A percentile compares a stretch with the other conserved stretches of the same genome.
phyloP scores from a whole-genome alignment of 2,329 filamentous ascomycete species.

The Eutypa lata region DNA sequence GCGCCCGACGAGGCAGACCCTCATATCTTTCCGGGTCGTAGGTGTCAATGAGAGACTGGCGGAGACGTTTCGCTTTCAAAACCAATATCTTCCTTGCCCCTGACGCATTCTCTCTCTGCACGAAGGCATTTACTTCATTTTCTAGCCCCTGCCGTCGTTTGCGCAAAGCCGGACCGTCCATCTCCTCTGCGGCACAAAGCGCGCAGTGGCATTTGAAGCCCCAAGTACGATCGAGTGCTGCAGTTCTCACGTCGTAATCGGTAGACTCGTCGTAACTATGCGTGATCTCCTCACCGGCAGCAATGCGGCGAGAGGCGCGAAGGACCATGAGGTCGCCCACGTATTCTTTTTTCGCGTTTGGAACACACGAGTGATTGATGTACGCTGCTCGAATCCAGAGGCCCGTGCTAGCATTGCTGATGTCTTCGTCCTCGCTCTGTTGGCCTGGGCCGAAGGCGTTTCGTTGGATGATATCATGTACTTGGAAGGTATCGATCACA shows the following conservation, averaged over 20 bases:
- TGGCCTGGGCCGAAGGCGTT: conserved; percentile 31
- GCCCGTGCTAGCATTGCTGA: conserved; percentile 32
- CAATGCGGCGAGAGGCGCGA: conserved; percentile 31
- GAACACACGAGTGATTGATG: conserved; percentile 40
- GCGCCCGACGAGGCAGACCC: conserved; percentile 20
- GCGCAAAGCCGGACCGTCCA: conserved; percentile 13
- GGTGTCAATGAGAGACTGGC: conserved; percentile 19
- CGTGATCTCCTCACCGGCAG: conserved; percentile 30
- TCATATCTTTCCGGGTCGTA: conserved; percentile 25
- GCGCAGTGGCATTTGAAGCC: conserved; percentile 35
- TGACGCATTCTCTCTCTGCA: conserved; percentile 3
- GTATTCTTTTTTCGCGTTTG: conserved; percentile 33
- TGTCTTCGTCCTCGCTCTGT: conserved; percentile 24
- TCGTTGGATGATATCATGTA: conserved; percentile 30
- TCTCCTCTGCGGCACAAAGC: conserved; percentile 31
- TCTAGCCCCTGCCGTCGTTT: conserved; percentile 16
- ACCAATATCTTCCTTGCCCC: conserved; percentile 15
- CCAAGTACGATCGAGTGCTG: conserved; percentile 28
- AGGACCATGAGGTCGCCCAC: conserved; percentile 39
- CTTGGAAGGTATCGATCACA: conserved; percentile 27
- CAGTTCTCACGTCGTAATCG: conserved; percentile 21
- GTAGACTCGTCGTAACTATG: conserved; percentile 28
- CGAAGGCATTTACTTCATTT: conserved; percentile 18
- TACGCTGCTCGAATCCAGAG: conserved; percentile 38
- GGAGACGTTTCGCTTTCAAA: conserved; percentile 22